Base-by-base conservation (phyloP, 176 grass and related monocot species). In the Aegilops longissima region DNA sequence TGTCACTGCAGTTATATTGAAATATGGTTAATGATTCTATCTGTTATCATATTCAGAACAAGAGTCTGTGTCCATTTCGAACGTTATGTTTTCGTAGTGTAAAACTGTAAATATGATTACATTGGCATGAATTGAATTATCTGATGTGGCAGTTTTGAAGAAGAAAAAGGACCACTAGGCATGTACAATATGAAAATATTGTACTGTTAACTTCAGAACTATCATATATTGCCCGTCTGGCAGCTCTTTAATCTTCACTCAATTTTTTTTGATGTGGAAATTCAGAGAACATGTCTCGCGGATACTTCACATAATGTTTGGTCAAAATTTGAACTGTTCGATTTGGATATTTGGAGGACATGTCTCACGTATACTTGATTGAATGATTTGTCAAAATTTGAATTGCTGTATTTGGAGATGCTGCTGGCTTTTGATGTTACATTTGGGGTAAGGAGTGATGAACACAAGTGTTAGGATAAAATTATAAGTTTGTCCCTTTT, bases 381-480 rank as follows among this genome's bases (percentile, higher is more conserved):
- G 33, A 75, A 42, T 84, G 7, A 59, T 33, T 75, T 70, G 24
- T 73, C 31, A 58, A 74, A 73, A 52, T 79, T 27, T 79, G 35
- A 33, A 45, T 34, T 33, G 21, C 40, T 40, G 4, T 3, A 25
- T 72, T 9, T 44, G 44, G 12, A 80, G 68, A 12, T 86, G 52
- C 39, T 47, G 56, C 39, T 71, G 17, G 16, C 13, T 9, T 86
- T 79, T 71, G 64, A n/a, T 73, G 56, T 73, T 25, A 64, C 54
- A 54, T 58, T 70, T 44, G 25, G 25, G 76, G 45, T 77, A 70
- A 24, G 45, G 61, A 76, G 31, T 12, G 45, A 59, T 87, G 61
- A 62, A 76, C 51, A 74, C 7, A 21, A 36, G 3, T 82, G 14
- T 62, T 63, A 12, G 69, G 69, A 51, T 86, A 71, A 61, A 45